Percentiles rank a stretch among this genome's conserved stretches.
phyloP scores from a whole-genome alignment of 2,329 filamentous ascomycete genomes.

The Tolypocladium album region DNA sequence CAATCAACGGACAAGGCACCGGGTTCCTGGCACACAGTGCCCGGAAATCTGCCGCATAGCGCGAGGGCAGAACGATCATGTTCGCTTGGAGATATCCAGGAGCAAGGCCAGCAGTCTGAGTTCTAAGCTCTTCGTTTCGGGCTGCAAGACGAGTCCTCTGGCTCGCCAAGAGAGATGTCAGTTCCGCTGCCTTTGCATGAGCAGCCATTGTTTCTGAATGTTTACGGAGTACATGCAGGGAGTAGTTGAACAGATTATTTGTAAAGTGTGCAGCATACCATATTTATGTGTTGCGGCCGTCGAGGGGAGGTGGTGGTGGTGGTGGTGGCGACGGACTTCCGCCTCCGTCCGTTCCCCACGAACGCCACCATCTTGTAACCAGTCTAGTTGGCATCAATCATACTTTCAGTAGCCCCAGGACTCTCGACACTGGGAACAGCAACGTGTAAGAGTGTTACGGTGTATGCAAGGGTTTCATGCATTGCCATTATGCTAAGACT shows the following conservation, averaged over 20 bases:
- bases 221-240: neutral
- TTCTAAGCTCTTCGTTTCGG: slow-evolving; percentile 14
- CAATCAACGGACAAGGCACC: slow-evolving; percentile 45
- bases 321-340: slow-evolving; percentile 6
- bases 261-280: neutral
- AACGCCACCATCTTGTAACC: neutral
- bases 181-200: neutral
- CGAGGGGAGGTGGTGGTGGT: no score
- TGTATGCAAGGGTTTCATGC: neutral
- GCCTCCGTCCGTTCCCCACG: slow-evolving; percentile 3
- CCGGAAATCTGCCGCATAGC: slow-evolving; percentile 47
- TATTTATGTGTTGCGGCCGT: neutral
- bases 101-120: slow-evolving; percentile 42
- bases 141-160: slow-evolving; percentile 30
- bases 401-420: neutral
- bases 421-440: neutral
- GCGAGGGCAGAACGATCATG: slow-evolving; percentile 45
- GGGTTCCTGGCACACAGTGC: slow-evolving; percentile 49
- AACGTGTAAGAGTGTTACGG: no score
- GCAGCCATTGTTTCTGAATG: neutral
- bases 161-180: slow-evolving; percentile 8
- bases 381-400: neutral
- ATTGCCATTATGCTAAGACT: neutral
- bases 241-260: neutral
- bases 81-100: slow-evolving; percentile 50